A percentile compares a stretch with the other conserved stretches of the same genome.
These are phyloP conservation scores for Filobasidium wieringae DNA, from an alignment of 768 basidiomycete genomes.

Conservation along the genomic window DNA sequence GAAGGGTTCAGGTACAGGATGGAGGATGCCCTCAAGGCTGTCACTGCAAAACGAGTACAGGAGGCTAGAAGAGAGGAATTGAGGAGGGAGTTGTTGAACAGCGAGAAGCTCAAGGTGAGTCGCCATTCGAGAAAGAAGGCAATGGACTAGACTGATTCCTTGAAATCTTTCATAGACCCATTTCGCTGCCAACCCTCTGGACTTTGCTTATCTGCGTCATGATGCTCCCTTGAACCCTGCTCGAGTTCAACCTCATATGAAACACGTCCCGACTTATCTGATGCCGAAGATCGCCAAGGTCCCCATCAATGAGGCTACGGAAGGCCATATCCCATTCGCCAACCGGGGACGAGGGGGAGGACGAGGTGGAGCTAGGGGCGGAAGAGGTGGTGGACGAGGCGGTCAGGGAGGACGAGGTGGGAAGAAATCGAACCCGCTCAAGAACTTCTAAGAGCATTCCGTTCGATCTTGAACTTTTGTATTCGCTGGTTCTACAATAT, in stretches of 20 bases:
- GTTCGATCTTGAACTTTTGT: too few species aligned
- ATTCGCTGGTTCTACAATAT: too few species aligned
- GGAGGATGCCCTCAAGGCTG: conserved; percentile 84
- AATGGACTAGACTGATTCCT: not conserved
- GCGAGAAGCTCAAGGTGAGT: conserved; percentile 85
- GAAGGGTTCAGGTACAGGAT: conserved; percentile 96
- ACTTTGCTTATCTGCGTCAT: conserved; percentile 81
- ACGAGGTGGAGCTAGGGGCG: conserved; percentile 44
- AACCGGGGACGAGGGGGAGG: conserved; percentile 48
- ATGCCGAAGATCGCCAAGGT: conserved; percentile 68
- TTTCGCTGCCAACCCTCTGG: conserved; percentile 91
- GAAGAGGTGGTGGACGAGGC: conserved; percentile 38
- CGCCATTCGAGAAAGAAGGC: not conserved
- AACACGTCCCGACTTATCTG: conserved; percentile 85
- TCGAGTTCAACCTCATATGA: conserved; percentile 84
- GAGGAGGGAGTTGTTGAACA: conserved; percentile 84
- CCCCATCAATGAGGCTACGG: conserved; percentile 35
- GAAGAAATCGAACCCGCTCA: conserved; percentile 71
- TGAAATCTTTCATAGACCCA: conserved; percentile 55
- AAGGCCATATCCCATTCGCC: conserved; percentile 58
- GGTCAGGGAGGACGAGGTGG: conserved; percentile 46
- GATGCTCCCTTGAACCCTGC: conserved; percentile 88
- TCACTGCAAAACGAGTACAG: conserved; percentile 70
- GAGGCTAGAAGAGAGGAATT: conserved; percentile 91
- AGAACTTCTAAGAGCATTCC: conserved; percentile 47